Evolutionary conservation across 225 moss, liverwort and hornwort species (phyloP).

Genomic region (Antitrichia curtipendula): DNA sequence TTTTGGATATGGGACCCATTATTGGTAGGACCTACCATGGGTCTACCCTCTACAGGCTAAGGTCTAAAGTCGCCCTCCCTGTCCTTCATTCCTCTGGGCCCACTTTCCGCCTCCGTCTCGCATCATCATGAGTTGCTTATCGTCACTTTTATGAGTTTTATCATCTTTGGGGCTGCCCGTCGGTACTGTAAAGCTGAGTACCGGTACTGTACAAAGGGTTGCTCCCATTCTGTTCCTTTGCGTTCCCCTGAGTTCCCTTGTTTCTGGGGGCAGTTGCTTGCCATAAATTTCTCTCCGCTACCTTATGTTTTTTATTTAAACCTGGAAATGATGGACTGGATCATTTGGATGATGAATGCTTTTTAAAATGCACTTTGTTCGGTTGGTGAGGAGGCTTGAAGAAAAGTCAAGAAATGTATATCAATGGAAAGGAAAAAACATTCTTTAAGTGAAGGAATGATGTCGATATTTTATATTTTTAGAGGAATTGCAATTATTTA

Average conservation of each 20-base stretch:
- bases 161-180: background rate
- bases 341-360: background rate
- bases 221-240: background rate
- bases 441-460: rapidly evolving
- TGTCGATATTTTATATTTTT: too few species aligned
- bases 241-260: background rate
- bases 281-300: background rate
- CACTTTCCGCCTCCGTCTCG: background rate
- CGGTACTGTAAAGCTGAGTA: background rate
- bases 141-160: too few species aligned
- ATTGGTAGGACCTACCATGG: background rate
- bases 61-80: background rate
- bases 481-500: background rate
- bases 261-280: background rate
- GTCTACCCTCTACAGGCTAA: background rate
- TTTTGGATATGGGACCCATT: background rate
- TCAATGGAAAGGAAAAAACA: background rate
- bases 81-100: background rate
- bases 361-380: too few species aligned
- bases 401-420: too few species aligned
- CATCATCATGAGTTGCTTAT: background rate
- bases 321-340: background rate
- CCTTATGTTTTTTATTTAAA: background rate
- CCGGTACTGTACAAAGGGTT: background rate
- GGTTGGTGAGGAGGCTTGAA: too few species aligned